Percentiles rank a stretch among this genome's conserved stretches.
phyloP scores from a whole-genome alignment of 169 alveolate species.

The Eimeria tenella region DNA sequence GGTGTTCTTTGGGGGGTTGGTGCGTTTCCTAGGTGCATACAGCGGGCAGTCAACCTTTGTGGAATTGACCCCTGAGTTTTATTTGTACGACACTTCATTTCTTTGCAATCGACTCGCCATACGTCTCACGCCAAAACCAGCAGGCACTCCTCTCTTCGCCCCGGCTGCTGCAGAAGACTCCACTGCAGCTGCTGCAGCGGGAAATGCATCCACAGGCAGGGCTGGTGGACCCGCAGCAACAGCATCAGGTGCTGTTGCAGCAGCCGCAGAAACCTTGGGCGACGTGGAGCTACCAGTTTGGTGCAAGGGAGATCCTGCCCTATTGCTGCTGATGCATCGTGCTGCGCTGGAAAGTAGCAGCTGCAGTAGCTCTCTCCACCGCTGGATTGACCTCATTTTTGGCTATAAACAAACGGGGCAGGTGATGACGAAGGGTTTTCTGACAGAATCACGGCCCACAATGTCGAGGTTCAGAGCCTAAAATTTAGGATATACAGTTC shows the following conservation, averaged over 20 bases:
- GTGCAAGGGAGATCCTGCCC: conserved; percentile 82
- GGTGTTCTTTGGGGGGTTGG: background rate
- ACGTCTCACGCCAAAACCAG: conserved; percentile 44
- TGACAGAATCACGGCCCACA: too few species aligned
- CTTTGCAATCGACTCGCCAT: conserved; percentile 88
- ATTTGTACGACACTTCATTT: conserved; percentile 90
- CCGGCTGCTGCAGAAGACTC: conserved; percentile 31
- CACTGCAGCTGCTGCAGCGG: background rate
- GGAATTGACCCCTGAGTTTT: conserved; percentile 97
- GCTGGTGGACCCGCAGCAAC: conserved; percentile 19
- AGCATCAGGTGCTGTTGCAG: conserved; percentile 26
- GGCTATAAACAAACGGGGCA: conserved; percentile 95
- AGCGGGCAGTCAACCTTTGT: conserved; percentile 89
- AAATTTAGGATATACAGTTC: background rate
- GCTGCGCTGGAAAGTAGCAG: conserved; percentile 96
- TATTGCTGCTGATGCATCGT: conserved; percentile 88
- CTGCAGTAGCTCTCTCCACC: conserved; percentile 93
- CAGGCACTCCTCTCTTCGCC: conserved; percentile 45
- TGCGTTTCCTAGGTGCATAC: conserved; percentile 70
- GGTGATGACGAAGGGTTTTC: conserved; percentile 63
- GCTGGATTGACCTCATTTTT: conserved; percentile 98
- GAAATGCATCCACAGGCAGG: background rate
- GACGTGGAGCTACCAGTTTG: conserved; percentile 36
- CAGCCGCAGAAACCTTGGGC: conserved; percentile 49
- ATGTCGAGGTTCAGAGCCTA: background rate